A percentile compares a stretch with the other conserved stretches of the same genome.
Evolutionary conservation across 139 green algal genomes (phyloP).

Genomic region (Coelastrella sp.): DNA sequence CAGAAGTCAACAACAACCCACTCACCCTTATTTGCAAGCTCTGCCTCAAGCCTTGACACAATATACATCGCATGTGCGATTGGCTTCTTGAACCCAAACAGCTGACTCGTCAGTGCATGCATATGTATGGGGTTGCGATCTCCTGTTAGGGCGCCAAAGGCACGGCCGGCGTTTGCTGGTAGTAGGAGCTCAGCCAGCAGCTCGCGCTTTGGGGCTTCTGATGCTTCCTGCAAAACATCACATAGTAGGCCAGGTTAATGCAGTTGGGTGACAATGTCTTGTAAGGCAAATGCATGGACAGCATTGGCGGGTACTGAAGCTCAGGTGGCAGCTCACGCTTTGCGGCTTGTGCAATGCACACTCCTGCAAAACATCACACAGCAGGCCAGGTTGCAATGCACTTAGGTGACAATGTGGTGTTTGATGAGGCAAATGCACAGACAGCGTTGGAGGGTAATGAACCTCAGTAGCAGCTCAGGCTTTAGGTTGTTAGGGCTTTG

Average conservation of each 20-base stretch:
- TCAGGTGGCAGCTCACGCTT: too few species aligned
- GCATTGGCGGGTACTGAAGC: too few species aligned
- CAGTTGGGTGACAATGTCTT: not conserved
- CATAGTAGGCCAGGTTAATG: not conserved
- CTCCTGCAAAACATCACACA: not conserved
- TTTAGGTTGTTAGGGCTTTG: too few species aligned
- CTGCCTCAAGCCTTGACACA: conserved; percentile 57
- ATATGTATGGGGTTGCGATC: conserved; percentile 65
- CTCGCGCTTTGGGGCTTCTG: not conserved
- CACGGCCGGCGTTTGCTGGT: conserved; percentile 55
- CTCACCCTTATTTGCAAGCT: conserved; percentile 50
- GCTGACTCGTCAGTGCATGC: conserved; percentile 41
- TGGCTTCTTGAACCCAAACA: conserved; percentile 76
- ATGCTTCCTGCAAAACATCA: not conserved
- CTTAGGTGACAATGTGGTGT: not conserved
- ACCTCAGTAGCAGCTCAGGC: too few species aligned
- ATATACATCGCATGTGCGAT: conserved; percentile 77
- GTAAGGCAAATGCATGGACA: too few species aligned
- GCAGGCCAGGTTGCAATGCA: not conserved
- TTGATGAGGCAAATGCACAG: too few species aligned
- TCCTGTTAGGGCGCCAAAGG: conserved; percentile 65
- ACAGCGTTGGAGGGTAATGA: too few species aligned
- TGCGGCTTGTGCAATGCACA: too few species aligned
- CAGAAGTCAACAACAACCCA: not conserved
- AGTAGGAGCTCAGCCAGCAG: conserved; percentile 52